Conservation (phyloP, 805 yeast species). For the Yamadazyma kitorensis region DNA sequence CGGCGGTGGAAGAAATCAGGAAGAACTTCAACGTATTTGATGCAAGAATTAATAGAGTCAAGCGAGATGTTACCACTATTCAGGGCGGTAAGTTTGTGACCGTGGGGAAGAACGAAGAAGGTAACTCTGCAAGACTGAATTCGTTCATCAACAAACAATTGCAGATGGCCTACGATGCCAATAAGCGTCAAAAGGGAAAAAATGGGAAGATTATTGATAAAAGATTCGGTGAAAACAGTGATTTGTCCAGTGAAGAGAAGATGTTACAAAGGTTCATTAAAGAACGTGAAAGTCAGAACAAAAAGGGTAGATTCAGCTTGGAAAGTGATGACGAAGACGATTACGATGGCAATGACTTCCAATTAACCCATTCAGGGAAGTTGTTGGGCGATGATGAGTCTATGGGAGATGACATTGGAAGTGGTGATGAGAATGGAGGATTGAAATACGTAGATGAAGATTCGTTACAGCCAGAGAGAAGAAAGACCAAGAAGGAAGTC, state of each 20-base stretch:
- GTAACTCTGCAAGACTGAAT: constrained; percentile 30
- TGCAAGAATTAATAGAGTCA: constrained; percentile 63
- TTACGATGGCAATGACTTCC: constrained; percentile 41
- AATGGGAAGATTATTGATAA: constrained; percentile 80
- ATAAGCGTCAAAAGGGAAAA: constrained; percentile 60
- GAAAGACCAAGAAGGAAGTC: constrained; percentile 78
- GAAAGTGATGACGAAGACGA: constrained; percentile 64
- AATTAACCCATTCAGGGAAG: constrained; percentile 79
- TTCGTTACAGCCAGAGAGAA: constrained; percentile 39
- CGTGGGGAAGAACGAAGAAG: constrained; percentile 38
- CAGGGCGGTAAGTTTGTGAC: constrained; percentile 43
- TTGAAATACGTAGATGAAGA: constrained; percentile 41
- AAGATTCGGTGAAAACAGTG: constrained; percentile 87
- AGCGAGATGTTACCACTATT: constrained; percentile 48
- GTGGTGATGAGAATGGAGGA: constrained; percentile 20
- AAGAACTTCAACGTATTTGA: constrained; percentile 91
- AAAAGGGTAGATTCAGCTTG: constrained; percentile 46
- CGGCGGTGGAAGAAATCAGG: constrained; percentile 58
- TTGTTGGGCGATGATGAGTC: constrained; percentile 58
- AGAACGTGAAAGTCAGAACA: constrained; percentile 69
- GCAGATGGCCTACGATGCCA: constrained; percentile 64
- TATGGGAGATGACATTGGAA: constrained; percentile 34
- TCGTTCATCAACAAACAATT: constrained; percentile 37
- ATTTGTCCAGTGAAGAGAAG: constrained; percentile 81
- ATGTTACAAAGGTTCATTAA: constrained; percentile 93